Base-by-base conservation (phyloP, 2,329 filamentous ascomycete genomes). In the Clarireedia homoeocarpa region DNA sequence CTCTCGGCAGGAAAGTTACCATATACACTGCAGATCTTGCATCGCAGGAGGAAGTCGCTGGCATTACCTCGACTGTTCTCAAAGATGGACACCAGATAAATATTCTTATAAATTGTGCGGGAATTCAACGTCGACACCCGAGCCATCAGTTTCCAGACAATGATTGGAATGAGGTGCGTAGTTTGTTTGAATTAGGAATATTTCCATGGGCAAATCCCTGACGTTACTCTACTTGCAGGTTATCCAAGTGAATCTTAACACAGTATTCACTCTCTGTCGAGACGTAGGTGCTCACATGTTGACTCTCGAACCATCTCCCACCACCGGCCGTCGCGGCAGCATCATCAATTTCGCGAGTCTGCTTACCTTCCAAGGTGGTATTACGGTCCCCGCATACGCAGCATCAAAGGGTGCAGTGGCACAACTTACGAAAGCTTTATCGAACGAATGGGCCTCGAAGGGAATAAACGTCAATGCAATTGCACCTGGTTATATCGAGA, bases 341-440 rank as follows among this genome's bases (percentile, higher is more conserved):
- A 86, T 96, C 73, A 86, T 96, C 75, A 96, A 95, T 73, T 83
- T 95, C 55, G 90, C 85, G 10, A 88, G 83, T 12, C 79, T 96
- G 42, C 80, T 95, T n/a, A 86, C 85, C 27, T 96, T 95, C 77
- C 91, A 96, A 69, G 91, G 91, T 54, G 91, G 91, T 0, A 77
- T 96, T 62, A 95, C 87, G 0, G 89, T 96, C 1, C 90, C 90
- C 0, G 91, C 91, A 1, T 96, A 96, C 69, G 86, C 91, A 0
- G 88, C 90, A 0, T 84, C 82, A 60, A 96, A 96, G 73, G 91
- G 90, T 46, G 91, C 88, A 7, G 84, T 96, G 0, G 86, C 83
- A 5, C 90, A 95, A 73, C 72, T 71, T 9, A 75, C 66, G 27
- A 73, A 74, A 74, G 85, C 86, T 26, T 77, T 96, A 57, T 84